Evolutionary conservation across 176 grass and related monocot genomes (phyloP), one percentile per base, ranked within the genome.

Genomic region (Phragmites australis): DNA sequence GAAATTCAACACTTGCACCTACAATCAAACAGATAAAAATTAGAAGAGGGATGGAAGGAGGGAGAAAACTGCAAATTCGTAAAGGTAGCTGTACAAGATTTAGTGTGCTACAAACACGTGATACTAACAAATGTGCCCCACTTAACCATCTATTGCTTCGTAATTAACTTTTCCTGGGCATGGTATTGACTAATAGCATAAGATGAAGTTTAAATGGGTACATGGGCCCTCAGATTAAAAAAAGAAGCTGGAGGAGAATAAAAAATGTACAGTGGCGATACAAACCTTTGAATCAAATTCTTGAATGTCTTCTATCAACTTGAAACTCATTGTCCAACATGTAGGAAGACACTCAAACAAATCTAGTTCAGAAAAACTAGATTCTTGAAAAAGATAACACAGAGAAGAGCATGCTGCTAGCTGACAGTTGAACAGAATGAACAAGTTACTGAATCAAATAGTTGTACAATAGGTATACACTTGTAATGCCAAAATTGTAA

Each of bases 251-350:
- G 31, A 87, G 47, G 54, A 74, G 34, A 89, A 86, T 32, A 45
- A 78, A 74, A 70, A 56, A 78, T 84, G 60, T 18, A 66, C 21
- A 25, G 21, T 54, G 21, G 18, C 34, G 27, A 78, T 88, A 46
- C 74, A 86, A 73, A 99, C 96, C 96, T 99, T 95, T 65, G 96
- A 99, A 89, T 99, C 96, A 79, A 99, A 99, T 88, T 99, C 96
- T 88, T 93, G 92, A 81, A 88, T 88, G 51, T 99, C 90, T 84
- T 95, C 90, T 75, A 89, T 93, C 76, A 99, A 85, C 75, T 95
- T 93, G 84, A 99, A 99, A 89, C 92, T 93, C 76, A 94, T 92
- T 88, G 86, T 90, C 96, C 88, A 99, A 68, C 96, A 99, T 71
- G 91, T 83, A 75, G 96, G 92, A 78, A 99, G 90, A 89, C 82